These are phyloP conservation scores for Trichophyton equinum DNA, from an alignment of 2,329 filamentous ascomycete genomes.

Conservation along the genomic window DNA sequence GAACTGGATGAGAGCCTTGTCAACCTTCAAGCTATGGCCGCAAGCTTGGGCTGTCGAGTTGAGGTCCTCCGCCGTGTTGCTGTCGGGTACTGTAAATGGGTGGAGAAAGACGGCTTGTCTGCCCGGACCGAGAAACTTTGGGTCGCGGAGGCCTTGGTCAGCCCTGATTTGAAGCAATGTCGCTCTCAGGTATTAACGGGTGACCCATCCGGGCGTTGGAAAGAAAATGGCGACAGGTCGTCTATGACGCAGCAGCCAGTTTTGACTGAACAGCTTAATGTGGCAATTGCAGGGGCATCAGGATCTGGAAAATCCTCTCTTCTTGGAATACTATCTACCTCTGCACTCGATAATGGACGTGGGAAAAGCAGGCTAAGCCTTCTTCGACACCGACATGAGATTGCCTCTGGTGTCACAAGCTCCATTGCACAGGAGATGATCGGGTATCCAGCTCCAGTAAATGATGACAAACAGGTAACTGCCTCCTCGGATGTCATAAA, in stretches of 20 bases:
- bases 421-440: slow-evolving; percentile 90
- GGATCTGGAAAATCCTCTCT: slow-evolving; percentile 87
- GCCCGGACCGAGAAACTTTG: slow-evolving; percentile 48
- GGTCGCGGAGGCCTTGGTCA: slow-evolving; percentile 84
- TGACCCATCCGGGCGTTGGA: background rate
- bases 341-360: slow-evolving; percentile 78
- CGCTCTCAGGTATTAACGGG: slow-evolving; percentile 19
- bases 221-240: slow-evolving; percentile 2
- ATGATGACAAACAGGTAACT: slow-evolving; percentile 9
- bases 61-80: slow-evolving; percentile 68
- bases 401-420: slow-evolving; percentile 81
- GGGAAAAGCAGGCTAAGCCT: slow-evolving; percentile 81
- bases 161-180: slow-evolving; percentile 46
- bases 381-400: slow-evolving; percentile 85
- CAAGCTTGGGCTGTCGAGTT: slow-evolving; percentile 75
- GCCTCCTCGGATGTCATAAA: slow-evolving; percentile 51
- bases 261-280: slow-evolving; percentile 48
- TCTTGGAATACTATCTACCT: slow-evolving; percentile 75
- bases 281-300: slow-evolving; percentile 73
- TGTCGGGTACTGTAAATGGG: slow-evolving; percentile 67
- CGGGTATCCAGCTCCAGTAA: slow-evolving; percentile 49
- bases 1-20: slow-evolving; percentile 84
- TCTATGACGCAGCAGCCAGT: slow-evolving; percentile 9
- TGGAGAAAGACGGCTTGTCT: slow-evolving; percentile 14
- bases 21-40: slow-evolving; percentile 81